Base-by-base conservation (phyloP, 1,284 basidiomycete genomes). In the Rugosomyces carneus region DNA sequence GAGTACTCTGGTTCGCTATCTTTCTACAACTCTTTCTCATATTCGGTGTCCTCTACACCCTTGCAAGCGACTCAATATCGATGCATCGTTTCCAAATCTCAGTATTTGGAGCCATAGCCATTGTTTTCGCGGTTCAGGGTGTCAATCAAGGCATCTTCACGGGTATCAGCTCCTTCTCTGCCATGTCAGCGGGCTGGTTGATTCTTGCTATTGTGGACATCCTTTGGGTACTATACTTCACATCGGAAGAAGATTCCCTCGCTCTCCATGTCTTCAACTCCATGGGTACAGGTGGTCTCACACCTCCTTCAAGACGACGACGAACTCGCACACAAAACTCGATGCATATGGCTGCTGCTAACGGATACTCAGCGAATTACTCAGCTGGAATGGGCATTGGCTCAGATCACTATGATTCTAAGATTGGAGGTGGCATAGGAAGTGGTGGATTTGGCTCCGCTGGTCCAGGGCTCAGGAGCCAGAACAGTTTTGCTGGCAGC, bases 191-290 rank as follows among this genome's bases (percentile, higher is more conserved):
- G 4, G 95, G 95, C 53, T 98, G 91, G 89, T 80, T 99, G 58
- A 80, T 99, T 53, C 79, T 95, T 45, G 76, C 92, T 26, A 80
- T 98, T 51, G 89, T 93, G 51, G 69, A 96, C 74, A 88, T 98
- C 61, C 67, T 98, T 51, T 98, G 94, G 94, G 79, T 96, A 16
- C 78, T 98, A 52, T 97, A 91, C 73, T 92, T 99, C 64, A 95
- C 94, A 3, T 88, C 93, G 1, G 94, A 97, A 61, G 93, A 97
- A 57, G 93, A 93, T 61, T 89, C 93, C 1, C 80, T 90, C 54
- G 67, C 81, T 40, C 78, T 91, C 45, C 76, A 90, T 63, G 57
- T 95, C 49, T 88, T 97, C 76, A 93, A 92, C 65, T 78, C 81
- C 13, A 70, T 89, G 55, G 91, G 92, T 45, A 91, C 89, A 19